Base-by-base conservation (phyloP, 176 grass and related monocot genomes). In the Zoysia japonica region DNA sequence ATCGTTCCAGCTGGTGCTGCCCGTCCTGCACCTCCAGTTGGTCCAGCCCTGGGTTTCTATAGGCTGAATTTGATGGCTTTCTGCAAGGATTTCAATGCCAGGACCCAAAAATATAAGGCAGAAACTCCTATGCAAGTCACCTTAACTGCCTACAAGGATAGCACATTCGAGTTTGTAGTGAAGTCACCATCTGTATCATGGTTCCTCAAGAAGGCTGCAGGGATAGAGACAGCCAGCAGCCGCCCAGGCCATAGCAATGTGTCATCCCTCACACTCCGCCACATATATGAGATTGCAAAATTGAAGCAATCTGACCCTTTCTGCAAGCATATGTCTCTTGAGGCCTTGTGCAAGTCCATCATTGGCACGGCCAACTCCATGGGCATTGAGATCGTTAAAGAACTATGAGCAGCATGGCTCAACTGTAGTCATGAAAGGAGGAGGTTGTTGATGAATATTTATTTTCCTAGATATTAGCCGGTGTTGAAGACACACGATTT, bases 61-160 rank as follows among this genome's bases (percentile, higher is more conserved):
- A 86, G 92, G 74, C 85, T 98, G 48, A 94, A 90, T 68, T 85
- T 98, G 62, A 94, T 98, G 95, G 95, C 89, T 10, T 98, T 98
- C 71, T 98, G 92, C 84, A 98, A 98, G 74, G 92, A 98, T 83
- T 98, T 98, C 90, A 98, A 94, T 47, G 92, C 92, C 11, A 89
- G 95, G 76, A 94, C 95, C 40, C 95, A 92, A n/a, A 92, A 98
- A 68, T 92, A 98, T 47, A 98, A 92, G 67, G 89, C 90, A 62
- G 95, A 98, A 65, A 94, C 87, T 69, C 91, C 95, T 47, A 97
- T 94, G 89, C 87, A 93, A 6, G 92, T 94, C 40, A 92, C 80
- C 8, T 71, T 97, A 46, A 97, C 92, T 3, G 92, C 92, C n/a
- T 98, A 98, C 75, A 90, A 94, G 76, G 92, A 94, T 61, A 90